Evolutionary conservation across 371 early-diverging fungal genomes (phyloP), one percentile per base, ranked within the genome.

Genomic region (Paraphysoderma sedebokerense): DNA sequence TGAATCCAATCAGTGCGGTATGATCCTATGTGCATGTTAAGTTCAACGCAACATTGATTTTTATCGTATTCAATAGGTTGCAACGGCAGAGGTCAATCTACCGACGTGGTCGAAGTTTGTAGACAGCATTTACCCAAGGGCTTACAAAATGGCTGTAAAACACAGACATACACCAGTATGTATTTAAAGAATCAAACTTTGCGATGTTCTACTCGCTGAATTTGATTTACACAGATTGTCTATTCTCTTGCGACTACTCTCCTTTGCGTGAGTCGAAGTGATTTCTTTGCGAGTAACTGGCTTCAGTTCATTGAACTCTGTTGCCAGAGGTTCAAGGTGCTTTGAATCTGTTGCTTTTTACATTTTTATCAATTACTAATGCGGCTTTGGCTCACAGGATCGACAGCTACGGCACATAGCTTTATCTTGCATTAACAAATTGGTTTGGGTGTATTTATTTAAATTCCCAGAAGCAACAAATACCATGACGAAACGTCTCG

Each of bases 401-500:
- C 83, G 81, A 64, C 57, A 68, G 48, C 66, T 76, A 32, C 74
- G 82, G 3, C 63, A 66, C 20, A 65, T 81, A 26, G 77, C 87
- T 0, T 57, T 95, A 48, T 77, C 77, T 6, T 89, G 87, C 47
- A 60, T 92, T 0, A 67, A 78, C 22, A 79, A 92, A 7, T 62
- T 93, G 32, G 54, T 85, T 20, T 97, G 98, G 98, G 87, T 87
- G 2, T 92, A 89, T 51, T 58, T 95, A 12, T 90, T 84, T 59
- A 78, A 93, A 38, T 88, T 82, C 52, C 68, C 71, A 4, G 91
- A 88, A 46, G 63, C 81, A 29, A 68, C 71, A 5, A 55, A 66
- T 11, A 63, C 57, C 8, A 65, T 75, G 0, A 66, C 70, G 28
- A 76, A 77, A 47, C 63, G 70, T 31, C 56, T 85, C 15, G 85